Percentiles rank a stretch among this genome's conserved stretches.
phyloP scores from a whole-genome alignment of 2,329 filamentous ascomycete species.

The Dothistroma septosporum region DNA sequence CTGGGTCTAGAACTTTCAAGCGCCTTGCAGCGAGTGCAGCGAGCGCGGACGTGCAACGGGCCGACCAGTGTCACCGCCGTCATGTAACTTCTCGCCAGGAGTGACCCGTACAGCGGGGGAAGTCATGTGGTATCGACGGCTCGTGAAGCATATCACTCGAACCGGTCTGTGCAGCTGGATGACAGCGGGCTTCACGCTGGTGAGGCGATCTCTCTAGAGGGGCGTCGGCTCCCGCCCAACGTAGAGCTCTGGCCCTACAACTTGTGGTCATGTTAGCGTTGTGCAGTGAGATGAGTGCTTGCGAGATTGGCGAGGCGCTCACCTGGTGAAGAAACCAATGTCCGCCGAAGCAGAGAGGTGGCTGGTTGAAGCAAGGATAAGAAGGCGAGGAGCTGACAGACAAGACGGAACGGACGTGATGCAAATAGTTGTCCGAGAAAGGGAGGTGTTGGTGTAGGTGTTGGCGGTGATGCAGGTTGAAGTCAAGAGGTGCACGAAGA shows the following conservation, averaged over 20 bases:
- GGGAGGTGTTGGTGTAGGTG: no score
- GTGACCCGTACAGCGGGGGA: not conserved
- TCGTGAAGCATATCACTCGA: not conserved
- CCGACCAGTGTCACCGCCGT: not conserved
- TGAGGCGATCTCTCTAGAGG: not conserved
- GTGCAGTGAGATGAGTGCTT: not conserved
- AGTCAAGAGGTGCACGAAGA: no score
- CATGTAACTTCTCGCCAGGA: not conserved
- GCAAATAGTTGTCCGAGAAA: no score
- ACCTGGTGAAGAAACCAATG: not conserved
- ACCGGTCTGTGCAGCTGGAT: not conserved
- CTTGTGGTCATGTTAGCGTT: not conserved
- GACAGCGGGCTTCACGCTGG: not conserved
- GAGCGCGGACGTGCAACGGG: not conserved
- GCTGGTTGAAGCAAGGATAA: no score
- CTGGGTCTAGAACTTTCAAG: not conserved
- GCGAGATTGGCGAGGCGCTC: not conserved
- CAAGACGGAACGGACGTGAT: no score
- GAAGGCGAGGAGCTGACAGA: no score
- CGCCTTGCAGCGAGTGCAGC: not conserved
- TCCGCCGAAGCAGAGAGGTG: no score
- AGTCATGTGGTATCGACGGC: not conserved
- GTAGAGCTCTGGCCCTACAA: not conserved
- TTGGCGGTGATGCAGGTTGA: no score
- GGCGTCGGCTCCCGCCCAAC: not conserved